A percentile compares a stretch with the other conserved stretches of the same genome.
Evolutionary conservation across 2,329 filamentous ascomycete species (phyloP).

Genomic region (Claviceps cyperi): DNA sequence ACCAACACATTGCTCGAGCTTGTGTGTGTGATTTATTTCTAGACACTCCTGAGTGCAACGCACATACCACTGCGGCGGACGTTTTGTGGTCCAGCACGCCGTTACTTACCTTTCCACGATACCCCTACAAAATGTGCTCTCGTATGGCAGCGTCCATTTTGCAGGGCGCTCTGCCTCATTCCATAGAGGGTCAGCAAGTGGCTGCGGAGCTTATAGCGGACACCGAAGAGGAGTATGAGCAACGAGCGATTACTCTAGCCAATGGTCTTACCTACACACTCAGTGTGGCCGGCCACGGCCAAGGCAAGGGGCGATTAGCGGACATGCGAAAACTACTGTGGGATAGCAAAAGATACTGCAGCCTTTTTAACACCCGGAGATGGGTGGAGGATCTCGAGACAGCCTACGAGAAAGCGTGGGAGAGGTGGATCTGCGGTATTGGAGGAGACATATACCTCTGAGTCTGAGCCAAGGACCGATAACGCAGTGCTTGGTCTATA

Average conservation of each 20-base stretch:
- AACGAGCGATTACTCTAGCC: constrained; percentile 55
- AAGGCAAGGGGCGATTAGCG: constrained; percentile 53
- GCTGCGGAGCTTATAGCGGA: constrained; percentile 62
- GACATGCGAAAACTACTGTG: constrained; percentile 73
- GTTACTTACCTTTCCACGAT: constrained; percentile 75
- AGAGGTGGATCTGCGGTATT: constrained; percentile 69
- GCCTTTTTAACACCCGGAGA: constrained; percentile 76
- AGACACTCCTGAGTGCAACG: constrained; percentile 95
- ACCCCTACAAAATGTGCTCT: constrained; percentile 97
- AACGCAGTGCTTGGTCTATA: neutral
- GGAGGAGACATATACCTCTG: constrained; percentile 85
- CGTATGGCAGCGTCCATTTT: constrained; percentile 95
- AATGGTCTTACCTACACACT: constrained; percentile 44
- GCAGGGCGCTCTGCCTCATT: constrained; percentile 69
- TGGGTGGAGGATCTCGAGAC: constrained; percentile 86
- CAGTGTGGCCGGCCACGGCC: constrained; percentile 29
- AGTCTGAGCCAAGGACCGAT: constrained; percentile 25
- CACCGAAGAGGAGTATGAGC: constrained; percentile 74
- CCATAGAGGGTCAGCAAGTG: constrained; percentile 48
- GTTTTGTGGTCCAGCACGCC: constrained; percentile 94
- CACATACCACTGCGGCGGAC: constrained; percentile 92
- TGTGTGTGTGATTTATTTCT: constrained; percentile 89
- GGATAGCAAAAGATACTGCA: constrained; percentile 69
- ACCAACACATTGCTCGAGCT: constrained; percentile 82
- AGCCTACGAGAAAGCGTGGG: constrained; percentile 82